Base-by-base conservation (phyloP, 306 rosid species). In the Parietaria judaica region DNA sequence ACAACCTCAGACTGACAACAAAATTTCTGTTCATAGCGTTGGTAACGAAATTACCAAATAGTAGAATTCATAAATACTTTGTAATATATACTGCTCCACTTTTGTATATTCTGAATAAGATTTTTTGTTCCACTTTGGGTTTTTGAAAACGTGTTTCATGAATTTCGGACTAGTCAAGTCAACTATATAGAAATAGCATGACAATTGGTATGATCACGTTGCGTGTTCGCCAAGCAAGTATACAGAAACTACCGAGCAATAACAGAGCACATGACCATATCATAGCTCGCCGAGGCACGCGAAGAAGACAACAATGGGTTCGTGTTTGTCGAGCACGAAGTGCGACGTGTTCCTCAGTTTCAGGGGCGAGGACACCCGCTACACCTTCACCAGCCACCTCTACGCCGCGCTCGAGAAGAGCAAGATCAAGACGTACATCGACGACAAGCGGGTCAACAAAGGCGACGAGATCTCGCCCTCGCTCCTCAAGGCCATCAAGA, bases 351-450 rank as follows among this genome's bases (percentile, higher is more conserved):
- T 69, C 36, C 7, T 69, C 0, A 60, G 60, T 15, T 69, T 69
- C 53, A 69, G 73, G 41, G 72, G 72, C 3, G 36, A 13, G 45
- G 72, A 54, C 38, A 65, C 69, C 7, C 61, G 69, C 6, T 11
- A 41, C 12, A 45, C 8, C 8, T 53, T 65, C 36, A 52, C 54
- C 17, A 60, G 72, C 34, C 66, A 69, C 61, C 61, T 69, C 13
- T 5, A 14, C 14, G 12, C 16, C 7, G 61, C 60, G 34, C 38
- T 69, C 17, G 11, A 8, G 0, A 2, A 43, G 36, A 34, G 9
- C 36, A 60, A 60, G n/a, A 34, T 69, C 45, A 37, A 43, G 6
- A 41, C 60, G 11, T 69, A 43, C 55, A 45, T 43, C 3, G 73
- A 69, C 37, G 51, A 61, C 49, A 53, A 6, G 4, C 44, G 3